phyloP scores from a whole-genome alignment of 352 stramenopile species.

The Phytophthora ohioensis region DNA sequence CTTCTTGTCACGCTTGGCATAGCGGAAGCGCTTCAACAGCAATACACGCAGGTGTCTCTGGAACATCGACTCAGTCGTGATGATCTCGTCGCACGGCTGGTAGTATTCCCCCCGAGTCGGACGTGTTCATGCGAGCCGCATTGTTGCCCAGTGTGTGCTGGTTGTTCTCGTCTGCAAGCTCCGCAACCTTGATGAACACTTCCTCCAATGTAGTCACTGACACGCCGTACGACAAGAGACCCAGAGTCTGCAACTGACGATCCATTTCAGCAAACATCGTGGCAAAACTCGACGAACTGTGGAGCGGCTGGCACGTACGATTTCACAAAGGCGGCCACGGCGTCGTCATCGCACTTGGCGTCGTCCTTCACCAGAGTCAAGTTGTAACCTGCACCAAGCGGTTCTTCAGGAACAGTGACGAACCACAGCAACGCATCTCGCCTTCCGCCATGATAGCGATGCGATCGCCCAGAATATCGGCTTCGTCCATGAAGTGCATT shows the following conservation, averaged over 20 bases:
- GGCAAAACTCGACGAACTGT: slow-evolving; percentile 51
- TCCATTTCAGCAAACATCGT: slow-evolving; percentile 71
- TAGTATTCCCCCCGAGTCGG: slow-evolving; percentile 3
- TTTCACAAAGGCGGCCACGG: slow-evolving; percentile 37
- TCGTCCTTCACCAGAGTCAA: slow-evolving; percentile 67
- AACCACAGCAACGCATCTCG: slow-evolving; percentile 68
- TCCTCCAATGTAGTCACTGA: slow-evolving; percentile 86
- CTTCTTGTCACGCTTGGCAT: slow-evolving; percentile 59
- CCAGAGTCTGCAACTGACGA: slow-evolving; percentile 35
- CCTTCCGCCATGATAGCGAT: slow-evolving; percentile 88
- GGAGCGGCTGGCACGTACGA: slow-evolving; percentile 40
- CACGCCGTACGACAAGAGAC: slow-evolving; percentile 54
- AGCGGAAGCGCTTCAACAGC: slow-evolving; percentile 57
- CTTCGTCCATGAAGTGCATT: slow-evolving; percentile 96
- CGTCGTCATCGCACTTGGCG: slow-evolving; percentile 28
- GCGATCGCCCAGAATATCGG: slow-evolving; percentile 81
- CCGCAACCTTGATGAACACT: slow-evolving; percentile 80
- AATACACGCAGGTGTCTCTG: slow-evolving; percentile 44
- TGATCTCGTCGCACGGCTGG: slow-evolving; percentile 25
- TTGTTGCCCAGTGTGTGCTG: slow-evolving; percentile 44
- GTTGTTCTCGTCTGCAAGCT: slow-evolving; percentile 46
- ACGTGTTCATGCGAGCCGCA: not conserved
- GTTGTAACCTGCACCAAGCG: slow-evolving; percentile 73
- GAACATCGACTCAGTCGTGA: slow-evolving; percentile 26
- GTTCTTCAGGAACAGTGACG: slow-evolving; percentile 84